A percentile compares a stretch with the other conserved stretches of the same genome.
These are phyloP conservation scores for Solanum boliviense DNA, from an alignment of 257 asterid species.

Conservation along the genomic window DNA sequence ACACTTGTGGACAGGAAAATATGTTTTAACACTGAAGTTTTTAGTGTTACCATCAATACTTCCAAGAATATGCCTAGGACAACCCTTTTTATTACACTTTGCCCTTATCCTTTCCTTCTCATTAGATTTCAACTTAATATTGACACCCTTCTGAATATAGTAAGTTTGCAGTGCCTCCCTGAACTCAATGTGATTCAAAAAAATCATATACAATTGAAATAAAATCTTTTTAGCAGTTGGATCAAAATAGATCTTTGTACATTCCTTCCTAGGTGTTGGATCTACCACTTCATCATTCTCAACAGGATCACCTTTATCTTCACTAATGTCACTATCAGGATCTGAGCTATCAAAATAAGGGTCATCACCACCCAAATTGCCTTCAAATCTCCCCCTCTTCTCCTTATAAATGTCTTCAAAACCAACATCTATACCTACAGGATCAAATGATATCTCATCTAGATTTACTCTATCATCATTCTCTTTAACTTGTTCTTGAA, in stretches of 20 bases:
- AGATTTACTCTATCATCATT: too few species aligned
- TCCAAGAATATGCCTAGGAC: background rate
- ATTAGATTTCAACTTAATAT: background rate
- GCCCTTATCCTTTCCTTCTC: background rate
- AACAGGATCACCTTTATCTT: too few species aligned
- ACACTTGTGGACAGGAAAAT: background rate
- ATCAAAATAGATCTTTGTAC: background rate
- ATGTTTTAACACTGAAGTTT: background rate
- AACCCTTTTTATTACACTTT: background rate
- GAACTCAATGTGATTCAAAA: background rate
- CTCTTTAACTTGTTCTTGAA: too few species aligned
- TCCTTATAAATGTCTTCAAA: too few species aligned
- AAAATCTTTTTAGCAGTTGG: background rate
- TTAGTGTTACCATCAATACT: background rate
- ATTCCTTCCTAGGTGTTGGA: background rate
- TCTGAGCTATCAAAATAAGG: too few species aligned
- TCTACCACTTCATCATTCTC: too few species aligned
- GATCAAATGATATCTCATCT: too few species aligned
- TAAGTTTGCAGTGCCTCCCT: background rate
- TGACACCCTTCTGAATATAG: background rate
- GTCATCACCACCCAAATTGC: too few species aligned
- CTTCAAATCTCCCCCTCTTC: too few species aligned
- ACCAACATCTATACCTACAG: too few species aligned
- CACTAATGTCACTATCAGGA: too few species aligned
- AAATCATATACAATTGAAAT: background rate